Conservation (phyloP, 2,329 filamentous ascomycete genomes). For the Fusarium tanahbumbuense region DNA sequence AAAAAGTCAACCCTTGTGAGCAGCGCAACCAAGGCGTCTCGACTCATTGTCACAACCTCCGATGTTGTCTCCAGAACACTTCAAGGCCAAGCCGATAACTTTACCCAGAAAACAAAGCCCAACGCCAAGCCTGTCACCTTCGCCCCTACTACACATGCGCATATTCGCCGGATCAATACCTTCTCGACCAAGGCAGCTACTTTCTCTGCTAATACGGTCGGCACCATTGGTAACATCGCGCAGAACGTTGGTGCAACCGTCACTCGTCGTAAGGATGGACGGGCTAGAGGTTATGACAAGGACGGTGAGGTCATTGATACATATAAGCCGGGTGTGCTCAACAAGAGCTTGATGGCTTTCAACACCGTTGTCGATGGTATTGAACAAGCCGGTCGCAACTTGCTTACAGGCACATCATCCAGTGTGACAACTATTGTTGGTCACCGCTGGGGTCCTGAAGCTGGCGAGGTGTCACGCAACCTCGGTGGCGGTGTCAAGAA, state of each 20-base stretch:
- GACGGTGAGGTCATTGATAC: constrained; percentile 72
- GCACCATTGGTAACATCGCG: constrained; percentile 82
- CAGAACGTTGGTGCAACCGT: constrained; percentile 88
- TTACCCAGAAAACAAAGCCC: constrained; percentile 83
- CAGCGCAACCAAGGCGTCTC: constrained; percentile 87
- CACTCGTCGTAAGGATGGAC: constrained; percentile 64
- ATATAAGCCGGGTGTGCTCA: constrained; percentile 92
- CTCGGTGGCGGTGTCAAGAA: constrained; percentile 93
- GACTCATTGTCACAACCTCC: constrained; percentile 90
- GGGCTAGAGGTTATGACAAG: constrained; percentile 71
- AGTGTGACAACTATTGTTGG: constrained; percentile 88
- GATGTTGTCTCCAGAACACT: constrained; percentile 82
- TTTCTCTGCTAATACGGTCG: constrained; percentile 86
- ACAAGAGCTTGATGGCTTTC: constrained; percentile 97
- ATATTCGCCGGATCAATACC: constrained; percentile 89
- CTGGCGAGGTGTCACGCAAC: constrained; percentile 78
- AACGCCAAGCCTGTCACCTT: constrained; percentile 87
- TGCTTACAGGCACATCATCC: constrained; percentile 78
- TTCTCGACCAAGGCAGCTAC: constrained; percentile 83
- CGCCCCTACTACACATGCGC: constrained; percentile 82
- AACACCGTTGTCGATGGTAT: constrained; percentile 94
- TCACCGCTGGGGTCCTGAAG: constrained; percentile 90
- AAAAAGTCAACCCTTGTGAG: constrained; percentile 87
- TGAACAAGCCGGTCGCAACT: constrained; percentile 83
- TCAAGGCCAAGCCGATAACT: constrained; percentile 80